A percentile compares a stretch with the other conserved stretches of the same genome.
These are phyloP conservation scores for Populus trichocarpa DNA, from an alignment of 441 rosid genomes.

Conservation along the genomic window DNA sequence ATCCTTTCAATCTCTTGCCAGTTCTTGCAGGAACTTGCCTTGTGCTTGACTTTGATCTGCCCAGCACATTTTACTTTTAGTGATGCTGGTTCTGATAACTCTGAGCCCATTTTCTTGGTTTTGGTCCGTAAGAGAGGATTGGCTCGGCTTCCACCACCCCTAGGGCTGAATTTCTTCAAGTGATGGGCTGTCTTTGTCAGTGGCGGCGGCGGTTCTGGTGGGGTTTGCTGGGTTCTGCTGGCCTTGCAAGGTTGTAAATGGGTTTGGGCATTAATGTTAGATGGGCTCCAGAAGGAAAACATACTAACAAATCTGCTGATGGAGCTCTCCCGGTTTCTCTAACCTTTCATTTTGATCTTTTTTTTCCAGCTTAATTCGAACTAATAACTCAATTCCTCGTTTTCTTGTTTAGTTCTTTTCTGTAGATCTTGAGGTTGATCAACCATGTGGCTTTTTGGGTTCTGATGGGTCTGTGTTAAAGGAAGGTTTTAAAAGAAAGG, in stretches of 20 bases:
- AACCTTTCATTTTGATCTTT: slow-evolving; percentile 45
- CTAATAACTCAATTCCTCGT: background rate
- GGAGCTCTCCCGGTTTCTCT: slow-evolving; percentile 63
- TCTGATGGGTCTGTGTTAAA: slow-evolving; percentile 2
- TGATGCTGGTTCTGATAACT: slow-evolving; percentile 65
- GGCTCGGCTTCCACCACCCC: slow-evolving; percentile 29
- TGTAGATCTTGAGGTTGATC: slow-evolving; percentile 15
- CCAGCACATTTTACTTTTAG: slow-evolving; percentile 89
- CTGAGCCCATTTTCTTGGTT: slow-evolving; percentile 45
- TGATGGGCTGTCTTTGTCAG: slow-evolving; percentile 27
- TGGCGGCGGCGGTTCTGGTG: slow-evolving; percentile 28
- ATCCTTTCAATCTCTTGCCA: slow-evolving; percentile 95
- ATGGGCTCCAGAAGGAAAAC: slow-evolving; percentile 79
- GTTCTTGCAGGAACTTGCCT: slow-evolving; percentile 49
- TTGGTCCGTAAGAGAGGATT: slow-evolving; percentile 68
- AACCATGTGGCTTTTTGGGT: background rate
- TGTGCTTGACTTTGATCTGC: slow-evolving; percentile 79
- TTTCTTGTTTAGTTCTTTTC: background rate
- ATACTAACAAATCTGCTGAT: slow-evolving; percentile 67
- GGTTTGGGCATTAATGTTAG: slow-evolving; percentile 64
- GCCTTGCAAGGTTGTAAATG: slow-evolving; percentile 59
- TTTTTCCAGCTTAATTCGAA: background rate
- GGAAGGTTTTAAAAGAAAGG: slow-evolving; percentile 33
- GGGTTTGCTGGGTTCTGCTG: slow-evolving; percentile 42
- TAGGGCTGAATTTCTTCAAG: slow-evolving; percentile 33